A percentile compares a stretch with the other conserved stretches of the same genome.
Evolutionary conservation across 352 stramenopile genomes (phyloP).

Genomic region (Phytophthora sojae): DNA sequence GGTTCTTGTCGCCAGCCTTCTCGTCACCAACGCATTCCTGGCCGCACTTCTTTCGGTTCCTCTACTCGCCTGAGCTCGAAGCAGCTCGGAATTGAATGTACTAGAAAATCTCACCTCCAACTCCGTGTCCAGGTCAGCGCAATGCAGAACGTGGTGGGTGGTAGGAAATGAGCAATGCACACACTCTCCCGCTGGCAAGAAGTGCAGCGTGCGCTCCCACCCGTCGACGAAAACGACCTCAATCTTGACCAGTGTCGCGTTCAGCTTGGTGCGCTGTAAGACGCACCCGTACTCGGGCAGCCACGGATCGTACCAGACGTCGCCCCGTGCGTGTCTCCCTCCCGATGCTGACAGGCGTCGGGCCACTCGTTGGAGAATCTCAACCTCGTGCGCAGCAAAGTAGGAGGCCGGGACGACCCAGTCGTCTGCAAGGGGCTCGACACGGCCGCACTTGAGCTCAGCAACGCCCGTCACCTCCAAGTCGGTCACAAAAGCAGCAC

Average conservation of each 20-base stretch:
- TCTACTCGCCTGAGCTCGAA: slow-evolving; percentile 33
- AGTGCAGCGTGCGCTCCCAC: slow-evolving; percentile 51
- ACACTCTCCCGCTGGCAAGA: slow-evolving; percentile 30
- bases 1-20: too few species aligned
- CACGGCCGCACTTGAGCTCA: slow-evolving; percentile 14
- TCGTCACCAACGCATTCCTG: slow-evolving; percentile 23
- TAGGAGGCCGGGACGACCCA: slow-evolving; percentile 24
- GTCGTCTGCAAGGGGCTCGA: slow-evolving; percentile 34
- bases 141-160: slow-evolving; percentile 34
- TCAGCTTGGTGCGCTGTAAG: slow-evolving; percentile 43
- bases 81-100: slow-evolving; percentile 27
- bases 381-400: slow-evolving; percentile 41
- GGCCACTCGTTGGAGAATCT: slow-evolving; percentile 25
- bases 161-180: slow-evolving; percentile 53
- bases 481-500: slow-evolving; percentile 30
- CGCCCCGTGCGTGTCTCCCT: slow-evolving; percentile 20
- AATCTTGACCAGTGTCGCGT: slow-evolving; percentile 30
- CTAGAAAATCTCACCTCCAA: slow-evolving; percentile 17
- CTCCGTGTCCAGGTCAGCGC: slow-evolving; percentile 33
- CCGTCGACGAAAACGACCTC: slow-evolving; percentile 53
- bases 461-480: slow-evolving; percentile 16
- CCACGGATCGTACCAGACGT: slow-evolving; percentile 51
- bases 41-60: slow-evolving; percentile 41
- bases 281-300: slow-evolving; percentile 57
- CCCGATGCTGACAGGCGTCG: slow-evolving; percentile 6